These are phyloP conservation scores for Mentha longifolia DNA, from an alignment of 257 asterid species.

Conservation along the genomic window DNA sequence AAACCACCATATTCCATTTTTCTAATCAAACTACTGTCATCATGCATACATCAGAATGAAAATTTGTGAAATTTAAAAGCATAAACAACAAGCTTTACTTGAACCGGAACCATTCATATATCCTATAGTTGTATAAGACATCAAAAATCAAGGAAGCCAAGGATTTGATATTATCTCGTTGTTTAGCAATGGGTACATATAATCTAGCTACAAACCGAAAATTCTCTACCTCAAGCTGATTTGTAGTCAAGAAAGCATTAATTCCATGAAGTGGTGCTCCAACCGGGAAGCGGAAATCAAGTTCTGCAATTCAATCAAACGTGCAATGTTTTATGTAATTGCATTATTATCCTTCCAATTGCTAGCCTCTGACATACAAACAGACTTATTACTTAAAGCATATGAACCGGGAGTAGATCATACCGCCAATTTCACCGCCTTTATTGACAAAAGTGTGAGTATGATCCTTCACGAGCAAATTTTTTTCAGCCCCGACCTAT, in stretches of 20 bases:
- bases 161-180: neutral
- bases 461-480: conserved; percentile 93
- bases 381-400: conserved; percentile 5
- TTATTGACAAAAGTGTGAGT: conserved; percentile 95
- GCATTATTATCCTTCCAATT: conserved; percentile 20
- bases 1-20: neutral
- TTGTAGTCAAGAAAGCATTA: conserved; percentile 81
- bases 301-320: conserved; percentile 70
- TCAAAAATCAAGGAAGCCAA: neutral
- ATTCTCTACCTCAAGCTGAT: conserved; percentile 81
- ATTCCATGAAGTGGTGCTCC: conserved; percentile 99
- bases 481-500: conserved; percentile 93
- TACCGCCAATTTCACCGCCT: conserved; percentile 98
- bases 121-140: neutral
- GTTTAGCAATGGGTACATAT: neutral
- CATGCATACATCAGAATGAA: neutral
- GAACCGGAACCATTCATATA: neutral
- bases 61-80: neutral
- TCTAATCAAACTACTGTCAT: no score
- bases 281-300: conserved; percentile 86
- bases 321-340: conserved; percentile 24
- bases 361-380: conserved; percentile 25
- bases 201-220: neutral
- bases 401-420: no score
- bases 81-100: neutral